phyloP scores from a whole-genome alignment of 78 protist species.

The Protostelium mycophagum region DNA sequence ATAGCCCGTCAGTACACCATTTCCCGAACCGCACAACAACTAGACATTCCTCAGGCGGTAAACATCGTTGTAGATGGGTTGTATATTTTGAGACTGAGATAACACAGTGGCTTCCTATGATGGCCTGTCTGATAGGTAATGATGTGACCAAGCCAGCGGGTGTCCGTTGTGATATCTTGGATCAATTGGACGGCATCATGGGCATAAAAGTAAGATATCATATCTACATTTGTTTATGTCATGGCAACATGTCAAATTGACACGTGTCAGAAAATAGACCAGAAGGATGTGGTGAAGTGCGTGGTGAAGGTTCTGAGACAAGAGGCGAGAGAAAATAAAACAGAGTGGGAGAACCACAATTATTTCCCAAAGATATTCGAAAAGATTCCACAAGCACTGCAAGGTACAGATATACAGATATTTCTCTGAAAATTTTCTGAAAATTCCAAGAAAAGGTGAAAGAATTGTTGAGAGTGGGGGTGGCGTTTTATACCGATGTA shows the following conservation, averaged over 20 bases:
- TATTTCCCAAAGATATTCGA: not conserved
- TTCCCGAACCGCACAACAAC: not conserved
- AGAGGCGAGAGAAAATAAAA: not conserved
- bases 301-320: not conserved
- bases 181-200: not conserved
- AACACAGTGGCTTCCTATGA: not conserved
- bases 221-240: too few relatives aligned
- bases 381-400: not conserved
- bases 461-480: not conserved
- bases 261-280: not conserved
- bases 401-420: not conserved
- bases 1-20: not conserved
- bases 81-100: not conserved
- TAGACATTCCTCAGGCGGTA: not conserved
- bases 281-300: not conserved
- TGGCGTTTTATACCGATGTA: not conserved
- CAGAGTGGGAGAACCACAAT: not conserved
- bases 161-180: not conserved
- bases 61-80: not conserved
- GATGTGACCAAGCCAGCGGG: not conserved
- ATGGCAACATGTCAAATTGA: not conserved
- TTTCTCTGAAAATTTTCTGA: not conserved
- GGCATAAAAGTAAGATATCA: not conserved
- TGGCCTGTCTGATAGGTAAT: not conserved
- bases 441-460: not conserved